Evolutionary conservation across 306 rosid genomes (phyloP).

Genomic region (Trifolium subterraneum): DNA sequence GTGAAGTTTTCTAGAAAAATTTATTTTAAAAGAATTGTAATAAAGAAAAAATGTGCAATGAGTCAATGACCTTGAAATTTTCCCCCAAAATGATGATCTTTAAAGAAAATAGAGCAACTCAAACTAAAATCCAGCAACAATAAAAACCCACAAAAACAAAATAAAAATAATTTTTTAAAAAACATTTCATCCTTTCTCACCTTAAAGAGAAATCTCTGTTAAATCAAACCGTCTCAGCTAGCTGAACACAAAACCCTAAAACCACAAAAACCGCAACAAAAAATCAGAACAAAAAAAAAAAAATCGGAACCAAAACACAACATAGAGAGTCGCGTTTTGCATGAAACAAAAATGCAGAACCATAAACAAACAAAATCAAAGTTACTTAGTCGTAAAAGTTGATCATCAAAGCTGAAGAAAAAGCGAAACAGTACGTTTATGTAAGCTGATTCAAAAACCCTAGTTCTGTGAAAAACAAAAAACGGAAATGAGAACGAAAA

Average conservation of each 20-base stretch:
- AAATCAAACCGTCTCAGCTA: neutral
- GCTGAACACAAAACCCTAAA: constrained; percentile 45
- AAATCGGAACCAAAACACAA: neutral
- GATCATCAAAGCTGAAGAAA: neutral
- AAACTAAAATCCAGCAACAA: constrained; percentile 17
- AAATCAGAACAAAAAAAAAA: constrained; percentile 5
- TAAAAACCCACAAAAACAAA: neutral
- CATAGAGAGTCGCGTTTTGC: neutral
- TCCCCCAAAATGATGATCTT: constrained; percentile 13
- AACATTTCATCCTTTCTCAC: constrained; percentile 1
- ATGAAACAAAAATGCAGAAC: neutral
- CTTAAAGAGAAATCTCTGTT: constrained; percentile 5
- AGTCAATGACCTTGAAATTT: neutral
- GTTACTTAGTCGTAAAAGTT: neutral
- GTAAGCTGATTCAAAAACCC: neutral
- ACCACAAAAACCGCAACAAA: neutral
- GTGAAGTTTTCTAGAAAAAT: constrained; percentile 25
- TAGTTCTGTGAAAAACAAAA: neutral
- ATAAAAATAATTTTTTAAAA: neutral
- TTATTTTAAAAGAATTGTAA: neutral
- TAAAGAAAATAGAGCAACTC: constrained; percentile 1
- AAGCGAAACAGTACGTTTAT: neutral
- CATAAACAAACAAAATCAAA: neutral
- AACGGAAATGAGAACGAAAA: neutral
- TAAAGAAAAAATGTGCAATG: neutral